Percentiles rank a stretch among this genome's conserved stretches.
Evolutionary conservation across 1,139 yeast species (phyloP).

Genomic region (Sugiyamaella sp.): DNA sequence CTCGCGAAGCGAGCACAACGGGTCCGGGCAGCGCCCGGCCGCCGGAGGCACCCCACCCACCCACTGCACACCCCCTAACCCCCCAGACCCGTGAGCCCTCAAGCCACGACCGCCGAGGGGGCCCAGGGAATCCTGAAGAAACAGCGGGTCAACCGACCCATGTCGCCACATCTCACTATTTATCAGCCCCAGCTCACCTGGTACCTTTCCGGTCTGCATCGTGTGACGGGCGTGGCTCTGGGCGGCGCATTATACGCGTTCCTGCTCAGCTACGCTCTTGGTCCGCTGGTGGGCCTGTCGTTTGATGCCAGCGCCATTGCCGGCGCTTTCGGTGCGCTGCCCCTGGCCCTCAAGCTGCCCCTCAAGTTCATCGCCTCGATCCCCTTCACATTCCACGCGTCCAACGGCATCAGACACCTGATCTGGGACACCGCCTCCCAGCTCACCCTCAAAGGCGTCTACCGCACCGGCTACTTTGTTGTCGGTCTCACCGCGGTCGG

Average conservation of each 20-base stretch:
- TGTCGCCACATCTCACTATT: slow-evolving; percentile 87
- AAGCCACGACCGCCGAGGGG: slow-evolving; percentile 61
- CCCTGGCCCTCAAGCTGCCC: slow-evolving; percentile 60
- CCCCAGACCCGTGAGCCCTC: slow-evolving; percentile 31
- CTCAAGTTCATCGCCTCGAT: slow-evolving; percentile 72
- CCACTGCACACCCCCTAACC: neutral
- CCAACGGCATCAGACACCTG: slow-evolving; percentile 90
- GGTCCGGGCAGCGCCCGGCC: slow-evolving; percentile 3
- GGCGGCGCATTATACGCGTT: slow-evolving; percentile 75
- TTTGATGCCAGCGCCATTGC: slow-evolving; percentile 67
- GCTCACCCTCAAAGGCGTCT: slow-evolving; percentile 81
- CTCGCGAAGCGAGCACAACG: neutral
- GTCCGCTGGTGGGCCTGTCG: slow-evolving; percentile 60
- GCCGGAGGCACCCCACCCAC: neutral
- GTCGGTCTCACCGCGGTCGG: slow-evolving; percentile 68
- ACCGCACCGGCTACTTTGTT: slow-evolving; percentile 87
- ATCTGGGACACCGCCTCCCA: slow-evolving; percentile 87
- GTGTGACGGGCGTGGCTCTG: slow-evolving; percentile 84
- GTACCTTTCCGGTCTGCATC: slow-evolving; percentile 78
- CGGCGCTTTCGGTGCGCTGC: slow-evolving; percentile 51
- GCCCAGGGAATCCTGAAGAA: slow-evolving; percentile 72
- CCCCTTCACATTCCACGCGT: slow-evolving; percentile 85
- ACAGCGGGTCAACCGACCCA: slow-evolving; percentile 87
- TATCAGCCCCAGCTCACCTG: slow-evolving; percentile 89
- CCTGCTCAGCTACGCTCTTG: slow-evolving; percentile 73